Base-by-base conservation (phyloP, 345 rosid species). In the Arabis hirsuta region DNA sequence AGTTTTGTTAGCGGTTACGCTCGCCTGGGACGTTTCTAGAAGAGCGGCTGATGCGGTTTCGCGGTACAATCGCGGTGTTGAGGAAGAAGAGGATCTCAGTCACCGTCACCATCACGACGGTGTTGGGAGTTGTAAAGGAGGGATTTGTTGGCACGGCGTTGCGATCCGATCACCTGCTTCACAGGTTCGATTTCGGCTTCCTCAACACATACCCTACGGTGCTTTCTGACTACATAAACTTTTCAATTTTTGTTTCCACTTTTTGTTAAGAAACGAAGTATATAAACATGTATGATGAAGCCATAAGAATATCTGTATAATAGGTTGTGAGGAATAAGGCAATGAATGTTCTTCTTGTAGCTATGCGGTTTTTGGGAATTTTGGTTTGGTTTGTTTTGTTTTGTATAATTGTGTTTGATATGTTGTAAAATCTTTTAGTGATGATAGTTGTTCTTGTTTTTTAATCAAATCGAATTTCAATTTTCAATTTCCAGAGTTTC, bases 141-240 rank as follows among this genome's bases (percentile, higher is more conserved):
- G 98, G 12, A 94, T 94, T 52, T 94, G 98, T 56, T 94, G 98
- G 98, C 98, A 94, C 81, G 98, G 97, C 9, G 98, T 94, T 27
- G 98, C 98, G 3, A 90, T 91, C 48, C 77, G 89, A 42, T 94
- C 95, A 1, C 96, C 98, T 48, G 97, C 92, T 64, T 89, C 97
- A 2, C 92, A 94, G 88, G 95, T 94, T 82, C 92, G 92, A 55
- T 88, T 94, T 79, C 78, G 91, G 56, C 91, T 94, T 29, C 97
- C 97, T 13, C 97, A 75, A 62, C 91, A 84, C 2, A 72, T 76
- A 29, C 80, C 80, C 0, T 76, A 76, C 36, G 80, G 62, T 8
- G 72, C 70, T 69, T 76, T 76, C 70, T 76, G 53, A 76, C 53
- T 75, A 60, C 7, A 48, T 26, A 50, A 19, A 46, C 3, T 16